Evolutionary conservation across 306 rosid genomes (phyloP), one percentile per base, ranked within the genome.

Genomic region (Abrus precatorius): DNA sequence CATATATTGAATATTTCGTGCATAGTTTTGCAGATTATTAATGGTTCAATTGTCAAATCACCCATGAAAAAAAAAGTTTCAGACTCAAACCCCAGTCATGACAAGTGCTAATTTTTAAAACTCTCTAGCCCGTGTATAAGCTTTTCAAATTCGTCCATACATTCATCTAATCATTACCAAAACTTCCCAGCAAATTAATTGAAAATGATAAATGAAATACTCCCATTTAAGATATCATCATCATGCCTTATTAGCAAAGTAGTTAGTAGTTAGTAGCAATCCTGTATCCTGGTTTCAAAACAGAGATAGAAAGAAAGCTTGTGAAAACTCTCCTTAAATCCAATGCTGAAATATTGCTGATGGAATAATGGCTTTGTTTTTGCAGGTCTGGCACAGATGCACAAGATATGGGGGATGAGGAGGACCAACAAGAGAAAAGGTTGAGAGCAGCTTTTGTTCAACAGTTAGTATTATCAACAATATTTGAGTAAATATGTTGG

Each of bases 371-470:
- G 60, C 11, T 76, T 75, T 75, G 49, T 47, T 10, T 54, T 60
- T 85, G 93, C 88, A 95, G 98, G 33, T 27, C 66, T 6, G 68
- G 41, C 65, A 63, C 85, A 33, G 82, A 82, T 80, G 82, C 68
- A 54, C 30, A 9, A 52, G 74, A 77, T 77, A 80, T 71, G 65
- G 85, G 49, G 55, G 87, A 76, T 68, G 86, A 80, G 61, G 78
- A 78, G 87, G 90, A 93, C 78, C 81, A 55, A 32, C 88, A 81
- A 84, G 97, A 92, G 92, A 87, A 49, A 77, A 84, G 75, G 84
- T 77, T 81, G 78, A 90, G 84, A 80, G 97, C 93, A 10, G 75
- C 82, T 45, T 96, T 93, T 48, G 94, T 84, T 85, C 97, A 90
- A 69, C 80, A 86, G 69, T 68, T 96, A 88, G 66, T 88, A 12